phyloP scores from a whole-genome alignment of 2,329 filamentous ascomycete species.

The Colletotrichum spaethianum region DNA sequence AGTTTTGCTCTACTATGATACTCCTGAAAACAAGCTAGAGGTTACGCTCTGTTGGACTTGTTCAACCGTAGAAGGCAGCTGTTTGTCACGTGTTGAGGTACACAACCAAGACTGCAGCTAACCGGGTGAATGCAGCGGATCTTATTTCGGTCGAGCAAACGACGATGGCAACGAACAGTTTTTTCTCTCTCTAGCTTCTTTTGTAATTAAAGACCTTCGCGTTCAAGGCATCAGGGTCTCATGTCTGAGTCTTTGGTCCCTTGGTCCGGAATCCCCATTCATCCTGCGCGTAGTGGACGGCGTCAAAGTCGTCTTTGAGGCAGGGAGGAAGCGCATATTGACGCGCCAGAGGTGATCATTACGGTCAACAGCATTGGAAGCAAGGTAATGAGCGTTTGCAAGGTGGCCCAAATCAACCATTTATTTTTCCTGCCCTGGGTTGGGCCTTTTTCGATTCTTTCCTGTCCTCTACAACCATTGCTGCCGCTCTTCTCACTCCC shows the following conservation, averaged over 20 bases:
- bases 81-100: constrained; percentile 43
- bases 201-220: constrained; percentile 13
- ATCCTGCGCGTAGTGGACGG: constrained; percentile 17
- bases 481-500: background rate
- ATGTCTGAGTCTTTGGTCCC: constrained; percentile 35
- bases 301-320: constrained; percentile 34
- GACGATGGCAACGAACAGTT: constrained; percentile 34
- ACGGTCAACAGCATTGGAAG: constrained; percentile 36
- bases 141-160: constrained; percentile 42
- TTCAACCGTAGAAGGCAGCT: constrained; percentile 31
- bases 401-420: constrained; percentile 6
- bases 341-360: constrained; percentile 18
- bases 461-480: background rate
- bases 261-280: constrained; percentile 12
- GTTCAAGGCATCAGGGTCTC: constrained; percentile 27
- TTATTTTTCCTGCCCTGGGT: constrained; percentile 21
- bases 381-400: constrained; percentile 33
- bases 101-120: constrained; percentile 41
- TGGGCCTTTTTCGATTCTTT: background rate
- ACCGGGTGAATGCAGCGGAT: constrained; percentile 39
- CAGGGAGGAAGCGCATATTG: background rate
- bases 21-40: background rate
- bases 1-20: background rate
- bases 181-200: background rate
- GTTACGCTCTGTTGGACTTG: constrained; percentile 24